Conservation (phyloP, 768 basidiomycete species). For the Sarcodon aspratus region DNA sequence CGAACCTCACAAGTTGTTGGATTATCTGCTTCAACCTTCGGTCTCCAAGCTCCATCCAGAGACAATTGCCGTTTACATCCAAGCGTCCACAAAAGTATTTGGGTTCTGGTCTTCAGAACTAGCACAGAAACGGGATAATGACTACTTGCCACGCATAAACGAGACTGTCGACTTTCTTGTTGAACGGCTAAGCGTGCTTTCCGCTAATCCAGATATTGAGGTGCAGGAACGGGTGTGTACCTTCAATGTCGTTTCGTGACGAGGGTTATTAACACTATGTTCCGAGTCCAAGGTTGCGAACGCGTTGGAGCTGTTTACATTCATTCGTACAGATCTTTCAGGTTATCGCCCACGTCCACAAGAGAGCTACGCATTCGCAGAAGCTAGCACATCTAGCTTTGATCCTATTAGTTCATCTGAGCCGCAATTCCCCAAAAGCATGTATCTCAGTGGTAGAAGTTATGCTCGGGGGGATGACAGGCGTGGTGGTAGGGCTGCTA, state of each 20-base stretch:
- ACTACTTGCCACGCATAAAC: slow-evolving; percentile 54
- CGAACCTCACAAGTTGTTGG: slow-evolving; percentile 64
- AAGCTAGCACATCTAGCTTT: slow-evolving; percentile 19
- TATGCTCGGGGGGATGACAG: slow-evolving; percentile 31
- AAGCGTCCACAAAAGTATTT: slow-evolving; percentile 78
- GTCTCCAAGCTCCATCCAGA: slow-evolving; percentile 48
- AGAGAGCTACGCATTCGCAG: slow-evolving; percentile 24
- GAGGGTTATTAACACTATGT: neutral
- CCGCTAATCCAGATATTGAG: slow-evolving; percentile 61
- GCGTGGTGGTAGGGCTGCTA: slow-evolving; percentile 22
- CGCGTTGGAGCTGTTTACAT: slow-evolving; percentile 58
- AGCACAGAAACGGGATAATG: slow-evolving; percentile 68
- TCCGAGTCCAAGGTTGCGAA: slow-evolving; percentile 79
- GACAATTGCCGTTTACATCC: slow-evolving; percentile 70
- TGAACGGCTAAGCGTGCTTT: slow-evolving; percentile 45
- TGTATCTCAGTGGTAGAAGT: slow-evolving; percentile 62
- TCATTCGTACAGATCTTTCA: slow-evolving; percentile 64
- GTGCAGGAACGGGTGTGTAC: slow-evolving; percentile 80
- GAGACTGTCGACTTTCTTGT: slow-evolving; percentile 51
- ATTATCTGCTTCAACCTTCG: slow-evolving; percentile 53
- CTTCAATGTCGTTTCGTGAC: neutral
- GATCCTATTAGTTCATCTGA: slow-evolving; percentile 29
- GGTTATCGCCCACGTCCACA: slow-evolving; percentile 32
- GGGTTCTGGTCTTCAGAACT: slow-evolving; percentile 73
- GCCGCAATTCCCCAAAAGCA: slow-evolving; percentile 74